Evolutionary conservation across 228 moss, liverwort and hornwort genomes (phyloP).

Genomic region (Sphagnum fallax): DNA sequence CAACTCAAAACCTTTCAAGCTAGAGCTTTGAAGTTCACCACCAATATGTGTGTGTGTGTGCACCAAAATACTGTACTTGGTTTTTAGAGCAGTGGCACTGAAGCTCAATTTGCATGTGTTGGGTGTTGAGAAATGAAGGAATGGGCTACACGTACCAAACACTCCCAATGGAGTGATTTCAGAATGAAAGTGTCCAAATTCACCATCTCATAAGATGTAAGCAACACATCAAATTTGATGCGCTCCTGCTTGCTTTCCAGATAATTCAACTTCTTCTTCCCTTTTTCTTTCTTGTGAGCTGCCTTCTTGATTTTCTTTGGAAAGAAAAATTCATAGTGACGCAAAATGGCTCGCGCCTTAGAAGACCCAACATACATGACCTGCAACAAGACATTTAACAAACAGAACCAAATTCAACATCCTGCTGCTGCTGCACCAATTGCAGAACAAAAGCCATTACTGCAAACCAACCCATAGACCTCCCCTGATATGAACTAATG

Average conservation of each 20-base stretch:
- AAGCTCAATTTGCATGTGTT: too few species aligned
- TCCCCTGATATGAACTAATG: too few species aligned
- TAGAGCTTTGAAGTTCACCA: background rate
- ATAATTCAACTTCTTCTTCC: constrained; percentile 59
- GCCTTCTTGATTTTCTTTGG: constrained; percentile 69
- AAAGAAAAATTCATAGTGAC: constrained; percentile 91
- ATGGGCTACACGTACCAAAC: constrained; percentile 47
- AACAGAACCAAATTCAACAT: background rate
- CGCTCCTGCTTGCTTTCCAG: constrained; percentile 90
- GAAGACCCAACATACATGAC: constrained; percentile 89
- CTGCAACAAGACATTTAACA: constrained; percentile 13
- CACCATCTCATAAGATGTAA: constrained; percentile 98
- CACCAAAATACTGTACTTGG: too few species aligned
- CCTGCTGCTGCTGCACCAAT: too few species aligned
- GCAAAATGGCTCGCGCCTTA: constrained; percentile 79
- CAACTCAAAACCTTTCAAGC: background rate
- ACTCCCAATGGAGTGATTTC: constrained; percentile 92
- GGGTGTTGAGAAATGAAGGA: background rate
- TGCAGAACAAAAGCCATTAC: too few species aligned
- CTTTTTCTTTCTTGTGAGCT: constrained; percentile 55
- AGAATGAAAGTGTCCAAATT: constrained; percentile 74
- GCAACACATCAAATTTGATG: constrained; percentile 83
- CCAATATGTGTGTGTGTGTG: too few species aligned
- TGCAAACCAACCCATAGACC: too few species aligned
- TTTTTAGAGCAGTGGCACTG: too few species aligned